Percentiles rank a stretch among this genome's conserved stretches.
These are phyloP conservation scores for Beta macrorhiza DNA, from an alignment of 179 eudicot genomes.

Conservation along the genomic window DNA sequence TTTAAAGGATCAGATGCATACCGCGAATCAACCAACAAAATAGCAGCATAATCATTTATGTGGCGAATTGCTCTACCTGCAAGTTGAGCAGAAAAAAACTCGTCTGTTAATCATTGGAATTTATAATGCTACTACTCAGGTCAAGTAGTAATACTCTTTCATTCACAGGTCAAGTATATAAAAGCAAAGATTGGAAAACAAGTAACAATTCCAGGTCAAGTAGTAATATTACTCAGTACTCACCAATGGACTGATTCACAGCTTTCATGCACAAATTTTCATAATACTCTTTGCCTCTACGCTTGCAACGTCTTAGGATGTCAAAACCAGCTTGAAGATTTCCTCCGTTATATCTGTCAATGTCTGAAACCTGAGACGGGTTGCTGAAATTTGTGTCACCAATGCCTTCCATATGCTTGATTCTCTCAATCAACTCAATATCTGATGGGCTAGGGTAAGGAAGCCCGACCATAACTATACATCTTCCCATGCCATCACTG, in stretches of 20 bases:
- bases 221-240: constrained; percentile 19
- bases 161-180: background rate
- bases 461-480: constrained; percentile 92
- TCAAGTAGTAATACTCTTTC: too few relatives aligned
- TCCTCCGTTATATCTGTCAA: constrained; percentile 29
- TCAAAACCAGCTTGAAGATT: constrained; percentile 67
- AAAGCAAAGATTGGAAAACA: background rate
- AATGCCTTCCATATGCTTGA: constrained; percentile 87
- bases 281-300: constrained; percentile 80
- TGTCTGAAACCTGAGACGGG: constrained; percentile 15
- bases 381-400: constrained; percentile 31
- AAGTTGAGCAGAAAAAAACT: background rate
- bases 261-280: constrained; percentile 99
- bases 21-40: constrained; percentile 80
- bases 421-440: constrained; percentile 75
- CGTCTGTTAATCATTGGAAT: too few relatives aligned
- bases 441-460: constrained; percentile 97
- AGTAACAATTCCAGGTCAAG: background rate
- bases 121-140: too few relatives aligned
- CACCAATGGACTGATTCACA: constrained; percentile 96
- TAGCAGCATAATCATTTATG: constrained; percentile 83
- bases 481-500: constrained; percentile 93
- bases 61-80: constrained; percentile 94
- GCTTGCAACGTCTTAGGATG: constrained; percentile 69
- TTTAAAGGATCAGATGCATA: constrained; percentile 58